These are phyloP conservation scores for Tricholoma bakamatsutake DNA, from an alignment of 768 basidiomycete genomes.

Conservation along the genomic window DNA sequence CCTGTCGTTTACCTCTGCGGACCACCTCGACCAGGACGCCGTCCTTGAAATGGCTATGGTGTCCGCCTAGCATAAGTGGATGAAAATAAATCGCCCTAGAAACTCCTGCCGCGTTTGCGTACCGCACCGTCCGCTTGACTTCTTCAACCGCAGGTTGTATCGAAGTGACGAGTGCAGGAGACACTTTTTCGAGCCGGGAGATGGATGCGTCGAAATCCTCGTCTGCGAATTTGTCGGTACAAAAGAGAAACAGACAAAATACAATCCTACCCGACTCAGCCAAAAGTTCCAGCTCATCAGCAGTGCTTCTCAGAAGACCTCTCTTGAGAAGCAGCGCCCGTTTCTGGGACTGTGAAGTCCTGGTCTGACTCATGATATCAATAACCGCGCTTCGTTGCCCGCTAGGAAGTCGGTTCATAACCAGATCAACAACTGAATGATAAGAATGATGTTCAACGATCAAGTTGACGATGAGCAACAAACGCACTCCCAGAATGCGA, in stretches of 20 bases:
- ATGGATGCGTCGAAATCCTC: constrained; percentile 57
- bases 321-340: constrained; percentile 64
- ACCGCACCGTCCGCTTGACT: constrained; percentile 56
- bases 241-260: neutral
- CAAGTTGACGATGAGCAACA: neutral
- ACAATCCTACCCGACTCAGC: constrained; percentile 47
- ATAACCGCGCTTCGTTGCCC: constrained; percentile 50
- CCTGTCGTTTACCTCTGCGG: constrained; percentile 55
- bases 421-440: constrained; percentile 56
- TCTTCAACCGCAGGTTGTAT: constrained; percentile 52
- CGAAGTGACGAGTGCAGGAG: constrained; percentile 42
- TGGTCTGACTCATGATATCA: constrained; percentile 61
- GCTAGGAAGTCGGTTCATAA: constrained; percentile 55
- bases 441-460: constrained; percentile 1
- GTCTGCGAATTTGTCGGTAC: constrained; percentile 29
- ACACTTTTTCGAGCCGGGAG: constrained; percentile 52
- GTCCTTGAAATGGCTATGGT: constrained; percentile 60
- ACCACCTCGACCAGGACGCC: constrained; percentile 76
- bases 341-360: constrained; percentile 63
- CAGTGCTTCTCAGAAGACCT: constrained; percentile 56
- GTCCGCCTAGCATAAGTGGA: constrained; percentile 68
- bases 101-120: constrained; percentile 57
- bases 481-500: constrained; percentile 71
- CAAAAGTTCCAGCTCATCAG: constrained; percentile 72
- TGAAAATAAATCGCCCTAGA: constrained; percentile 57